Percentiles rank a stretch among this genome's conserved stretches.
Evolutionary conservation across 2,329 filamentous ascomycete genomes (phyloP).

Genomic region (Exophiala sideris): DNA sequence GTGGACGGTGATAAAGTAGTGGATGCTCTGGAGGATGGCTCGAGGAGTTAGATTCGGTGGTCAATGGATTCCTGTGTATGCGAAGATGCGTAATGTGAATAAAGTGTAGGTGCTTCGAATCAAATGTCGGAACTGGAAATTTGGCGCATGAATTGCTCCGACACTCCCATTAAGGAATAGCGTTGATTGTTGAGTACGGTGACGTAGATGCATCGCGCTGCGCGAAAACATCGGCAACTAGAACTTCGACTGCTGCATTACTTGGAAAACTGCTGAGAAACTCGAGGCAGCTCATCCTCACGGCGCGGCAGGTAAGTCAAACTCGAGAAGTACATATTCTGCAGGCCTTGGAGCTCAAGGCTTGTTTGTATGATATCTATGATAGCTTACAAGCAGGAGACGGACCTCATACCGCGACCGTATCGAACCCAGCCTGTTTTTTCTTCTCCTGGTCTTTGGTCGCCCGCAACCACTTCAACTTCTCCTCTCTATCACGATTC

Average conservation of each 20-base stretch:
- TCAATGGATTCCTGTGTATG: no score
- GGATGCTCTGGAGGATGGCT: background rate
- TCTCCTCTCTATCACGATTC: constrained; percentile 9
- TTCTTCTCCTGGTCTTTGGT: background rate
- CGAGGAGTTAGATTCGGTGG: background rate
- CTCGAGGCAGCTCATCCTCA: background rate
- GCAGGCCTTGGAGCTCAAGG: no score
- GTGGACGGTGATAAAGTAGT: background rate
- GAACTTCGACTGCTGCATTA: no score
- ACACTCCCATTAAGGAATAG: background rate
- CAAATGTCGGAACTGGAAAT: constrained; percentile 3
- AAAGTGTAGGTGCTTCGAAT: background rate
- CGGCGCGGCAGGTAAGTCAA: background rate
- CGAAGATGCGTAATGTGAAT: no score
- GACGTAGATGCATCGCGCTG: no score
- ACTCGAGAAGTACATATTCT: no score
- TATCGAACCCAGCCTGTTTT: background rate
- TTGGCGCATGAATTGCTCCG: background rate
- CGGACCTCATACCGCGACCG: background rate
- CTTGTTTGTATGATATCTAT: no score
- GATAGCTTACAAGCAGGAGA: no score
- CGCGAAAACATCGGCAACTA: no score
- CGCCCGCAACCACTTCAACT: constrained; percentile 6
- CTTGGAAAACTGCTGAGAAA: no score
- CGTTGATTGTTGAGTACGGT: no score